phyloP scores from a whole-genome alignment of 2,329 filamentous ascomycete genomes.

The Botrytis tulipae region DNA sequence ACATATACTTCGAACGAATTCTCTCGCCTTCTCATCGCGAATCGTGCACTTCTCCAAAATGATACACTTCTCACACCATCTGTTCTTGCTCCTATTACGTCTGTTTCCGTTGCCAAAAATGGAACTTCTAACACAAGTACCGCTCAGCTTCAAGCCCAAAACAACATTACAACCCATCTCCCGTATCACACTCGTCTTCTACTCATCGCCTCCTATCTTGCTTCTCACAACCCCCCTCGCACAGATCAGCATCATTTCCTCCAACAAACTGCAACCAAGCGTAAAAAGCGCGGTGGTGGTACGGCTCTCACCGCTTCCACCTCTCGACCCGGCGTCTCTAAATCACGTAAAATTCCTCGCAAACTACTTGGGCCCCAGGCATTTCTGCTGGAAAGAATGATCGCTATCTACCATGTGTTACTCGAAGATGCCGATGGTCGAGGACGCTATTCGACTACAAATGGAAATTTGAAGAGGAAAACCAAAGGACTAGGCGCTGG shows the following conservation, averaged over 20 bases:
- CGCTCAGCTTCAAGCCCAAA: slow-evolving; percentile 22
- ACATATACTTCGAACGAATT: slow-evolving; percentile 73
- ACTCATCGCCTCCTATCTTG: slow-evolving; percentile 74
- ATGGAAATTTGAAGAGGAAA: slow-evolving; percentile 16
- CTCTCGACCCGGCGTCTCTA: slow-evolving; percentile 41
- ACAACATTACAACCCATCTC: slow-evolving; percentile 54
- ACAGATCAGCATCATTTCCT: slow-evolving; percentile 75
- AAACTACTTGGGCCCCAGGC: slow-evolving; percentile 74
- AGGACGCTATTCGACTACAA: slow-evolving; percentile 27
- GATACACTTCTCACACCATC: slow-evolving; percentile 67
- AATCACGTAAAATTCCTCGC: slow-evolving; percentile 70
- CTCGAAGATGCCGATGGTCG: slow-evolving; percentile 43
- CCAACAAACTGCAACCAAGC: slow-evolving; percentile 39
- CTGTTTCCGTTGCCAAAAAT: slow-evolving; percentile 24
- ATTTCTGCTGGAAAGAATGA: slow-evolving; percentile 74
- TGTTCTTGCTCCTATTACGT: slow-evolving; percentile 46
- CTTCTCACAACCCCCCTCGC: slow-evolving; percentile 74
- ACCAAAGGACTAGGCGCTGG: slow-evolving; percentile 27
- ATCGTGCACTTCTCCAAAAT: slow-evolving; percentile 68
- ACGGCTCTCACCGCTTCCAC: slow-evolving; percentile 40
- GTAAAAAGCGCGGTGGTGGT: slow-evolving; percentile 45
- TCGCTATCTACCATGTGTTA: slow-evolving; percentile 73
- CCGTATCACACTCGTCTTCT: slow-evolving; percentile 73
- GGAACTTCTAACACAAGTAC: slow-evolving; percentile 17
- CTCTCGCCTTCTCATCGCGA: slow-evolving; percentile 73